A percentile compares a stretch with the other conserved stretches of the same genome.
Evolutionary conservation across 495 filamentous ascomycete species (phyloP).

Genomic region (Talaromyces trachyspermus): DNA sequence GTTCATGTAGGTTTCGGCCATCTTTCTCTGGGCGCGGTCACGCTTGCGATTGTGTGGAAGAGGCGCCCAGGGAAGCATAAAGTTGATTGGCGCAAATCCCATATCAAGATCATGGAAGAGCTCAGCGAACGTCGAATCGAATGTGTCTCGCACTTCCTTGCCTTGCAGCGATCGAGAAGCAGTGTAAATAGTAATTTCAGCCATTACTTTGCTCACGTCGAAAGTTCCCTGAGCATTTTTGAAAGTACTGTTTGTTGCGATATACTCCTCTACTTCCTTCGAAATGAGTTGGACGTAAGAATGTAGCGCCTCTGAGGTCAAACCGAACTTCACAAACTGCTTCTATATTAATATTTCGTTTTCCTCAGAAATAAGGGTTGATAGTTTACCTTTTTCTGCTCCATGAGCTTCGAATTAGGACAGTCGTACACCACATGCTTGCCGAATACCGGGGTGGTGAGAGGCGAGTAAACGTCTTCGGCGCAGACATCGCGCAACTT

Average conservation of each 20-base stretch:
- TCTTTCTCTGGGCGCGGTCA: constrained; percentile 65
- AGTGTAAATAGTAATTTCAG: constrained; percentile 81
- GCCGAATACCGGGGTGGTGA: constrained; percentile 83
- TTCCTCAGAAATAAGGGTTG: neutral
- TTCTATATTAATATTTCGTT: neutral
- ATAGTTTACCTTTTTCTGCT: constrained; percentile 58
- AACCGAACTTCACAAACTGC: constrained; percentile 79
- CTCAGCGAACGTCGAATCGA: constrained; percentile 65
- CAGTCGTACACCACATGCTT: constrained; percentile 84
- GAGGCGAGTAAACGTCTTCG: constrained; percentile 72
- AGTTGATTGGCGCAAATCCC: constrained; percentile 79
- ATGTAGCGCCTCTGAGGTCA: constrained; percentile 68
- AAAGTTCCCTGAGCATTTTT: constrained; percentile 57
- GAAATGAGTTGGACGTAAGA: constrained; percentile 73
- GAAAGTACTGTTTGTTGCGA: constrained; percentile 59
- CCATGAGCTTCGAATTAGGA: constrained; percentile 78
- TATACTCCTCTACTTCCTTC: constrained; percentile 62
- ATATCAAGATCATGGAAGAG: constrained; percentile 79
- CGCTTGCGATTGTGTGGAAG: constrained; percentile 75
- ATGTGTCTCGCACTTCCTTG: constrained; percentile 66
- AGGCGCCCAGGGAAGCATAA: constrained; percentile 81
- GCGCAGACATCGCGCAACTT: constrained; percentile 75
- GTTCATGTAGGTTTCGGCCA: constrained; percentile 70
- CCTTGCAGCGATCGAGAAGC: constrained; percentile 75
- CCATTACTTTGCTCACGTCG: constrained; percentile 63